Base-by-base conservation (phyloP, 1,284 basidiomycete species). In the Puccinia horiana region DNA sequence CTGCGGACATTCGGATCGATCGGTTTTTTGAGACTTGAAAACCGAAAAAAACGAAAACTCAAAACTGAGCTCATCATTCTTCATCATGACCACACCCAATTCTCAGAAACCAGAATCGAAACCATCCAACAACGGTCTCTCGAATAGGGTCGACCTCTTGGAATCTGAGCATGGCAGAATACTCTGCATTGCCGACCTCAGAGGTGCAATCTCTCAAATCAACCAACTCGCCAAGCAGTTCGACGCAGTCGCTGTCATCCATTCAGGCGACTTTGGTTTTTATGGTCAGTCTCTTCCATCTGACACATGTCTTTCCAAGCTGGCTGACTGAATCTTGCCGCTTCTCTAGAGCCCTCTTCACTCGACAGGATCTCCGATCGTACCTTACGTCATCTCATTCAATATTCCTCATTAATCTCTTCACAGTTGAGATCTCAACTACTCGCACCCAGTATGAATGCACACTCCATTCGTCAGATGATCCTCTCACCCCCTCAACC, bases 241-340 rank as follows among this genome's bases (percentile, higher is more conserved):
- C 81, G 92, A 93, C 86, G 95, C 94, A n/a, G 91, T 92, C 83
- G 96, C 95, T 29, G 93, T 99, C 87, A 94, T 99, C 84, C 96
- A 99, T 88, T 98, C 96, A 0, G 97, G 97, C 81, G 97, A 99
- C 89, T 99, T 99, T 92, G 97, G 97, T 82, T 98, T 98, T 89
- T 94, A 93, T 86, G 95, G 97, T 90, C 91, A 94, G 89, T 90
- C 83, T 84, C 35, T 18, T 73, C 52, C 52, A 26, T 35, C 74
- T 69, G 12, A 32, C 58, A 1, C n/a, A 29, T 16, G 14, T 69
- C 18, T 37, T 12, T 58, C 23, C 32, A 47, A 56, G 2, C 58
- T 20, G 69, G 29, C 52, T 42, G 65, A 23, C 37, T 18, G 52
- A 69, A 2, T n/a, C 40, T 16, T 52, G 23, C 49, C 20, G 16